These are phyloP conservation scores for Anacardium occidentale DNA, from an alignment of 345 rosid species.

Conservation along the genomic window DNA sequence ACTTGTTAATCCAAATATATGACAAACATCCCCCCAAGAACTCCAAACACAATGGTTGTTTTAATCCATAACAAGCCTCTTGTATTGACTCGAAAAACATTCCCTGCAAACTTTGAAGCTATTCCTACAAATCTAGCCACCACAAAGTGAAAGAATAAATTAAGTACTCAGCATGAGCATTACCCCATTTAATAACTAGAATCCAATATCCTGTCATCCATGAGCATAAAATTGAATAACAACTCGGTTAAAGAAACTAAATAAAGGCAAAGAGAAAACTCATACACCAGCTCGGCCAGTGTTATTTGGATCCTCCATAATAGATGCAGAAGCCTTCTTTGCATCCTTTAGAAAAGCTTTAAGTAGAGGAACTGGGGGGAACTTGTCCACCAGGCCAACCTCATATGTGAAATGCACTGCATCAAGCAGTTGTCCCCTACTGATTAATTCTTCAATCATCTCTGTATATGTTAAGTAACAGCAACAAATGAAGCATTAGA, in stretches of 20 bases:
- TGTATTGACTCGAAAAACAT: not conserved
- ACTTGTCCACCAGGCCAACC: conserved; percentile 80
- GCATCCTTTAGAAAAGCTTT: conserved; percentile 88
- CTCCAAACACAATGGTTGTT: not conserved
- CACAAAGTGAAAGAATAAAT: not conserved
- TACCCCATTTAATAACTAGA: conserved; percentile 8
- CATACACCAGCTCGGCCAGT: conserved; percentile 84
- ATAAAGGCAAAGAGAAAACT: conserved; percentile 1
- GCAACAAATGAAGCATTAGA: conserved; percentile 15
- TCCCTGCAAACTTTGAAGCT: not conserved
- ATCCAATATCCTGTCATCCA: conserved; percentile 1
- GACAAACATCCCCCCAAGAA: too few relatives aligned
- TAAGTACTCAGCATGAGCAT: not conserved
- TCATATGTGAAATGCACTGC: conserved; percentile 97
- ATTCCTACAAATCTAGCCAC: not conserved
- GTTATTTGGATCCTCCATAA: conserved; percentile 81
- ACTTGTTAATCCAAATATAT: too few relatives aligned
- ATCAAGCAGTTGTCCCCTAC: conserved; percentile 94
- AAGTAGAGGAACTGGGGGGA: conserved; percentile 86
- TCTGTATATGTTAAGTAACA: conserved; percentile 40
- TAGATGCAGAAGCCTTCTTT: conserved; percentile 79
- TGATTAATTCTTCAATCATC: conserved; percentile 83
- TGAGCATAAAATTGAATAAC: not conserved
- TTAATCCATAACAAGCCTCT: not conserved
- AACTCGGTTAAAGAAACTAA: not conserved